Evolutionary conservation across 495 filamentous ascomycete genomes (phyloP).

Genomic region (Aspergillus bridgeri): DNA sequence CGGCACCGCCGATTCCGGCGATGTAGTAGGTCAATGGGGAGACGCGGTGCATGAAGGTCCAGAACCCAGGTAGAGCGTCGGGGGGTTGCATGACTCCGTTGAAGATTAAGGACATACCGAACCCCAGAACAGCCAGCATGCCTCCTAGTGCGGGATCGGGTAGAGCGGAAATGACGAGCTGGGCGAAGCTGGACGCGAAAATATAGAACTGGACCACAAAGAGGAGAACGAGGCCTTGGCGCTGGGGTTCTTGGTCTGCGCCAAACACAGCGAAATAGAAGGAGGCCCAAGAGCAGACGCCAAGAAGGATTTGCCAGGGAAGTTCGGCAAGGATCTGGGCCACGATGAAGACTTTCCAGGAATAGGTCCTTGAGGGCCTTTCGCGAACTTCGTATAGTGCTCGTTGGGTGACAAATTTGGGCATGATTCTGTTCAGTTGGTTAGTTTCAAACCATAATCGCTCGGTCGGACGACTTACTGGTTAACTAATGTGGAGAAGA

Average conservation of each 20-base stretch:
- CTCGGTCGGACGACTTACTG: slow-evolving; percentile 1
- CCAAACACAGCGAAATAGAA: slow-evolving; percentile 49
- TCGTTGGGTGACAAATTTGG: slow-evolving; percentile 45
- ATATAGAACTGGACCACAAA: slow-evolving; percentile 50
- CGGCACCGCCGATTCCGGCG: slow-evolving; percentile 50
- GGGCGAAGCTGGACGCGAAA: slow-evolving; percentile 41
- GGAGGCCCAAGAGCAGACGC: slow-evolving; percentile 40
- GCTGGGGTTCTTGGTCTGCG: slow-evolving; percentile 34
- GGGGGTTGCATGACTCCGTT: slow-evolving; percentile 58
- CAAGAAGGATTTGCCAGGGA: slow-evolving; percentile 44
- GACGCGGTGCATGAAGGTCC: slow-evolving; percentile 74
- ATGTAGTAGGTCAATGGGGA: slow-evolving; percentile 67
- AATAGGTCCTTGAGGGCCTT: slow-evolving; percentile 46
- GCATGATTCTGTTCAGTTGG: slow-evolving; percentile 34
- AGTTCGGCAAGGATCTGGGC: slow-evolving; percentile 49
- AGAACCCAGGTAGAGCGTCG: slow-evolving; percentile 57
- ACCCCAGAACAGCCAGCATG: slow-evolving; percentile 53
- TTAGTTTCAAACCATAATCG: not conserved
- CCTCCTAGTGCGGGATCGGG: slow-evolving; percentile 50
- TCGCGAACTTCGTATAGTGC: slow-evolving; percentile 52
- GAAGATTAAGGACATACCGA: slow-evolving; percentile 54
- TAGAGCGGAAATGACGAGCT: slow-evolving; percentile 53
- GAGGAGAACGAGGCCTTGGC: slow-evolving; percentile 50
- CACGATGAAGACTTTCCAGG: slow-evolving; percentile 50
- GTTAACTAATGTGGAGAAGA: slow-evolving; percentile 68